These are phyloP conservation scores for Kwoniella sp. DNA, from an alignment of 768 basidiomycete genomes.

Conservation along the genomic window DNA sequence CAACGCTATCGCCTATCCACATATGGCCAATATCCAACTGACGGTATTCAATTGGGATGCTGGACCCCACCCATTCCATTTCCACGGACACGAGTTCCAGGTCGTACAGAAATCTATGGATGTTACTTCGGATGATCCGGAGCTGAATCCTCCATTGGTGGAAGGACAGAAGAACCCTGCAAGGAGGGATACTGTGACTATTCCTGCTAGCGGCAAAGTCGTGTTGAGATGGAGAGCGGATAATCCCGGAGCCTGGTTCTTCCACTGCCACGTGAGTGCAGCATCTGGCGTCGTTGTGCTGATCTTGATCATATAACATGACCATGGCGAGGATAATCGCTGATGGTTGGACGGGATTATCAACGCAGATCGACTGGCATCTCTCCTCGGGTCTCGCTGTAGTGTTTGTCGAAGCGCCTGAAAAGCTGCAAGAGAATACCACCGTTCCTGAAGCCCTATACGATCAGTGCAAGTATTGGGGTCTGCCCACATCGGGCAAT, in stretches of 20 bases:
- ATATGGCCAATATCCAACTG: slow-evolving; percentile 75
- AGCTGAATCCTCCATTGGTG: slow-evolving; percentile 74
- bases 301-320: no score
- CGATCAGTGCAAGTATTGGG: slow-evolving; percentile 73
- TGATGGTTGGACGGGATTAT: no score
- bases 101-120: slow-evolving; percentile 72
- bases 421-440: slow-evolving; percentile 63
- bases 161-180: slow-evolving; percentile 84
- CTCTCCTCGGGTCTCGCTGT: slow-evolving; percentile 70
- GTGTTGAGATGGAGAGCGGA: slow-evolving; percentile 81
- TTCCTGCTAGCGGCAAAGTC: slow-evolving; percentile 68
- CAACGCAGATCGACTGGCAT: slow-evolving; percentile 53
- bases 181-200: slow-evolving; percentile 81
- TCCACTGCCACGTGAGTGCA: slow-evolving; percentile 62
- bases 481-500: slow-evolving; percentile 71
- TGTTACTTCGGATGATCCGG: slow-evolving; percentile 68
- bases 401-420: slow-evolving; percentile 80
- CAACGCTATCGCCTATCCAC: slow-evolving; percentile 67
- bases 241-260: slow-evolving; percentile 81
- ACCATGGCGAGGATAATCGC: no score
- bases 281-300: neutral
- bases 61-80: slow-evolving; percentile 65
- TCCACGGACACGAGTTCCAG: slow-evolving; percentile 83
- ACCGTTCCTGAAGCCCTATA: slow-evolving; percentile 63
- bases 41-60: slow-evolving; percentile 60